These are phyloP conservation scores for Fusarium pininemorale DNA, from an alignment of 2,329 filamentous ascomycete species.

Conservation along the genomic window DNA sequence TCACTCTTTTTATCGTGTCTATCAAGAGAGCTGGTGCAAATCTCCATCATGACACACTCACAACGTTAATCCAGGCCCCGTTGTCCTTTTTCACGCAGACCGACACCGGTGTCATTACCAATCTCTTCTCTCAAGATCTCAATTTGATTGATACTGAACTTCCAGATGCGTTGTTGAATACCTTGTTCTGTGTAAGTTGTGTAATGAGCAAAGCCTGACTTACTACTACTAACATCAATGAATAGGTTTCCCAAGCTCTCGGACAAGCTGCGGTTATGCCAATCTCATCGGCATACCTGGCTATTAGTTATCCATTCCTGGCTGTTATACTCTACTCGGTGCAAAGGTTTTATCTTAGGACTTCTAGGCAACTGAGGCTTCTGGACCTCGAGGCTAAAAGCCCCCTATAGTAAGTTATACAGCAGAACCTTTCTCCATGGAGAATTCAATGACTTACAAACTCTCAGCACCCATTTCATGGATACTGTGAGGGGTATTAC, in stretches of 20 bases:
- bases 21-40: constrained; percentile 43
- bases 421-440: accelerated
- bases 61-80: constrained; percentile 49
- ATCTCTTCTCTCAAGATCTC: constrained; percentile 57
- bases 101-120: constrained; percentile 53
- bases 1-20: constrained; percentile 34
- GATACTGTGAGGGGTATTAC: constrained; percentile 64
- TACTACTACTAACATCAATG: not conserved
- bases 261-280: constrained; percentile 55
- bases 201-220: too few species aligned
- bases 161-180: constrained; percentile 42
- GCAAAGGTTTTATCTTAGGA: constrained; percentile 67
- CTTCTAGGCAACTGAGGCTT: constrained; percentile 67
- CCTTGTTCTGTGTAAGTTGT: not conserved
- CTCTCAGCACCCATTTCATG: constrained; percentile 58
- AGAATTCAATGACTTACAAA: constrained; percentile 5
- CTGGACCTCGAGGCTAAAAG: constrained; percentile 70
- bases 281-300: constrained; percentile 53
- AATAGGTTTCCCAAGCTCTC: not conserved
- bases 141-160: constrained; percentile 53
- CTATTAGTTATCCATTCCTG: constrained; percentile 61
- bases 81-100: constrained; percentile 53
- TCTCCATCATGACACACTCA: constrained; percentile 47
- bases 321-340: constrained; percentile 57
- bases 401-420: constrained; percentile 49